phyloP scores from a whole-genome alignment of 257 asterid species.

The Ajuga chamaepitys region DNA sequence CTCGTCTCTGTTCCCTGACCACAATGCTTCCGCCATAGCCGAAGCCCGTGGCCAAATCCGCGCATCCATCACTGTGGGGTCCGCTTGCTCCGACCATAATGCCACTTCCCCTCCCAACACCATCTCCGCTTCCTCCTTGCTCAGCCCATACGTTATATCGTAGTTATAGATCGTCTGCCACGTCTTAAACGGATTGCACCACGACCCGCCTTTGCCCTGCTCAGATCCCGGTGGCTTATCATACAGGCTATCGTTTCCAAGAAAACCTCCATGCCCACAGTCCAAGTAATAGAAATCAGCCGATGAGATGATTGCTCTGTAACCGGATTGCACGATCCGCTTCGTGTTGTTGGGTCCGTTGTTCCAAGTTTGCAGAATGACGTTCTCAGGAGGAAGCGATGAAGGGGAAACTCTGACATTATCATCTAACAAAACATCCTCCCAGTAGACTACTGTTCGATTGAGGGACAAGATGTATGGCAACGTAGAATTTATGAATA shows the following conservation, averaged over 20 bases:
- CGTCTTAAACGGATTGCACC: conserved; percentile 87
- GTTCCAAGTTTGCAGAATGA: conserved; percentile 82
- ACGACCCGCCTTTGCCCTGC: conserved; percentile 68
- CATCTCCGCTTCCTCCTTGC: conserved; percentile 40
- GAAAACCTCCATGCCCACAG: conserved; percentile 75
- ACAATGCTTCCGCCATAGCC: conserved; percentile 71
- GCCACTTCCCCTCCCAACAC: conserved; percentile 91
- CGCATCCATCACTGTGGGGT: conserved; percentile 65
- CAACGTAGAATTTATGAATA: conserved; percentile 52
- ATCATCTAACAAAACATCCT: conserved; percentile 60
- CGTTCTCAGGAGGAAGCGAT: conserved; percentile 47
- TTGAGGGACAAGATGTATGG: conserved; percentile 60
- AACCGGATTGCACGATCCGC: conserved; percentile 52
- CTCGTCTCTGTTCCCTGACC: conserved; percentile 80
- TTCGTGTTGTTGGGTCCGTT: conserved; percentile 64
- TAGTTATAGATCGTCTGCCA: conserved; percentile 84
- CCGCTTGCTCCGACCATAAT: conserved; percentile 92
- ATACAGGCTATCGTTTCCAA: conserved; percentile 65
- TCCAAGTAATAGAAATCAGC: conserved; percentile 73
- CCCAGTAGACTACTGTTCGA: conserved; percentile 83
- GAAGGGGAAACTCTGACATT: conserved; percentile 39
- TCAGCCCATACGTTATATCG: conserved; percentile 58
- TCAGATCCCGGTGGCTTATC: conserved; percentile 52
- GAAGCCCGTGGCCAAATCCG: conserved; percentile 84
- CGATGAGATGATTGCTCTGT: conserved; percentile 69